These are phyloP conservation scores for Termitomyces sp. DNA, from an alignment of 768 basidiomycete species.

Conservation along the genomic window DNA sequence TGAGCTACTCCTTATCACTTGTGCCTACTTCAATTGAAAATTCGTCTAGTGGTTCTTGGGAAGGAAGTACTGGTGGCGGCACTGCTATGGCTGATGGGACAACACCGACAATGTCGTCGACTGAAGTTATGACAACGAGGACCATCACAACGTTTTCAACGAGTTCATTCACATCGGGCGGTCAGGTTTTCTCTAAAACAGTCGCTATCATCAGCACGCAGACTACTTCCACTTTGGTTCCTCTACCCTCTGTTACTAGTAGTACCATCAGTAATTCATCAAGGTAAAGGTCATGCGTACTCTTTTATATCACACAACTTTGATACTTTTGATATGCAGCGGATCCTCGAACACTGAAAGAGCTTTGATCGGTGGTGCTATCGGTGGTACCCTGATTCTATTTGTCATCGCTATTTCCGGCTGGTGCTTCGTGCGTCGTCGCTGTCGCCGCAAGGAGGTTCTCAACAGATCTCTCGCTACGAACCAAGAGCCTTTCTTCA, in stretches of 20 bases:
- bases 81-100: background rate
- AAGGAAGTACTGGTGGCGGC: background rate
- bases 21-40: background rate
- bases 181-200: background rate
- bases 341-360: conserved; percentile 4
- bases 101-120: background rate
- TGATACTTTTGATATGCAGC: background rate
- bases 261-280: background rate
- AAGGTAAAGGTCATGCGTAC: conserved; percentile 3
- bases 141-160: too few relatives aligned
- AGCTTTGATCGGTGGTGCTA: conserved; percentile 15
- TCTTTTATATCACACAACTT: too few relatives aligned
- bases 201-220: background rate
- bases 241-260: conserved; percentile 1
- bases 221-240: background rate
- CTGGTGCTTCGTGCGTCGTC: conserved; percentile 14
- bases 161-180: too few relatives aligned
- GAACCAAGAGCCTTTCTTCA: conserved; percentile 8
- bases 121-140: too few relatives aligned
- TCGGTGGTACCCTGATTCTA: conserved; percentile 14
- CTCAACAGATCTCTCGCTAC: conserved; percentile 5
- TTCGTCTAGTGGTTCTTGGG: background rate
- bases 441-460: conserved; percentile 11
- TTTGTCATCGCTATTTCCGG: conserved; percentile 10
- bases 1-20: background rate